A percentile compares a stretch with the other conserved stretches of the same genome.
Conservation (phyloP, 176 grass and related monocot species). For the Avena eriantha region DNA sequence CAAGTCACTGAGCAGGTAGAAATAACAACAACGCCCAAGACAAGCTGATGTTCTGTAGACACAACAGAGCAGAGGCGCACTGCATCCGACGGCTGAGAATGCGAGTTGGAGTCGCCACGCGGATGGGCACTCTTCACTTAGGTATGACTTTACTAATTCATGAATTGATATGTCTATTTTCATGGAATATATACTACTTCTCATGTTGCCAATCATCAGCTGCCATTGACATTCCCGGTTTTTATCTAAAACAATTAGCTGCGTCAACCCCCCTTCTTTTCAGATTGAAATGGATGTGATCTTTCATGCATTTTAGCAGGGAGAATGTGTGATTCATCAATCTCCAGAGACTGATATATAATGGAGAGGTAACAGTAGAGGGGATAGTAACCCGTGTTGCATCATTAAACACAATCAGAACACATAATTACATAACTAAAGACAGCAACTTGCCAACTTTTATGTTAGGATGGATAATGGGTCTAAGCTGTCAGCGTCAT, state of each 20-base stretch:
- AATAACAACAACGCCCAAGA: no score
- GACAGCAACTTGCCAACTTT: not conserved
- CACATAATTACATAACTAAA: not conserved
- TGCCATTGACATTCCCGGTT: not conserved
- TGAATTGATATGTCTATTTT: not conserved
- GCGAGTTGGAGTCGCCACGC: no score
- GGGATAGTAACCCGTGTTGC: not conserved
- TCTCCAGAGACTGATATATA: not conserved
- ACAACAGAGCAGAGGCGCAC: no score
- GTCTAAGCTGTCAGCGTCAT: not conserved
- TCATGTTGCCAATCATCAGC: not conserved
- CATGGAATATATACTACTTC: not conserved
- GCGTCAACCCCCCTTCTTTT: not conserved
- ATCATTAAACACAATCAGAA: not conserved
- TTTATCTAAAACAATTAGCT: not conserved
- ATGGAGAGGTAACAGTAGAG: not conserved
- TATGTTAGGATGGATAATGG: not conserved
- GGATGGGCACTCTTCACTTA: not conserved
- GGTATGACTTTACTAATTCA: not conserved
- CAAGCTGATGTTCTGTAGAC: no score
- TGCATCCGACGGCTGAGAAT: no score
- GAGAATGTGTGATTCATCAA: not conserved
- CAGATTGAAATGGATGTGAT: not conserved
- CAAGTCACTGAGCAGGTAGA: no score
- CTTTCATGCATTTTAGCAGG: not conserved